These are phyloP conservation scores for Massospora cicadina DNA, from an alignment of 371 early-diverging fungal genomes.

Conservation along the genomic window DNA sequence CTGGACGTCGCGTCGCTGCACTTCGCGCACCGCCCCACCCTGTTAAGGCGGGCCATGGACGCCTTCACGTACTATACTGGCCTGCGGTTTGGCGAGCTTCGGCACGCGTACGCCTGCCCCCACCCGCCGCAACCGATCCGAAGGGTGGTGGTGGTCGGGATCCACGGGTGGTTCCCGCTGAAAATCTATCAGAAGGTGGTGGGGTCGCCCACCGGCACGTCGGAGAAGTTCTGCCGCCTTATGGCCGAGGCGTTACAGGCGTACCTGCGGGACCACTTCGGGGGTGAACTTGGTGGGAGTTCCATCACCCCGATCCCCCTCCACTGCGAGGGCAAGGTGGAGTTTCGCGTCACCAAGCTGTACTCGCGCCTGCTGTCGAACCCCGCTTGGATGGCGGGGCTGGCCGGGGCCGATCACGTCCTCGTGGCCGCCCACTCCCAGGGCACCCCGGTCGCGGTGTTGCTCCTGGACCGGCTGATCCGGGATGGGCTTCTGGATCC, in stretches of 20 bases:
- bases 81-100: background rate
- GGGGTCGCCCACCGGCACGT: constrained; percentile 88
- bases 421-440: constrained; percentile 80
- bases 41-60: background rate
- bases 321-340: constrained; percentile 76
- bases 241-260: constrained; percentile 44
- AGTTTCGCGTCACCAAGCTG: constrained; percentile 57
- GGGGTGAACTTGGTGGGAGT: constrained; percentile 26
- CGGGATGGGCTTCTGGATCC: constrained; percentile 38
- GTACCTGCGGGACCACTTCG: constrained; percentile 32
- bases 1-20: background rate
- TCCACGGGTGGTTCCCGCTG: constrained; percentile 82
- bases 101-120: background rate
- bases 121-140: constrained; percentile 12
- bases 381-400: constrained; percentile 21
- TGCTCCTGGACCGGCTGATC: constrained; percentile 51
- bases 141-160: constrained; percentile 40
- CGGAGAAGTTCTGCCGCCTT: constrained; percentile 62
- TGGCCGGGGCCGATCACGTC: constrained; percentile 52
- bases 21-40: background rate
- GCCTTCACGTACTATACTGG: background rate
- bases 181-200: constrained; percentile 48
- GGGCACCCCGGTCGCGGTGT: constrained; percentile 72
- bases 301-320: constrained; percentile 59
- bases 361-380: constrained; percentile 35